Conservation (phyloP, 179 eudicot genomes). For the Pouteria campechiana region DNA sequence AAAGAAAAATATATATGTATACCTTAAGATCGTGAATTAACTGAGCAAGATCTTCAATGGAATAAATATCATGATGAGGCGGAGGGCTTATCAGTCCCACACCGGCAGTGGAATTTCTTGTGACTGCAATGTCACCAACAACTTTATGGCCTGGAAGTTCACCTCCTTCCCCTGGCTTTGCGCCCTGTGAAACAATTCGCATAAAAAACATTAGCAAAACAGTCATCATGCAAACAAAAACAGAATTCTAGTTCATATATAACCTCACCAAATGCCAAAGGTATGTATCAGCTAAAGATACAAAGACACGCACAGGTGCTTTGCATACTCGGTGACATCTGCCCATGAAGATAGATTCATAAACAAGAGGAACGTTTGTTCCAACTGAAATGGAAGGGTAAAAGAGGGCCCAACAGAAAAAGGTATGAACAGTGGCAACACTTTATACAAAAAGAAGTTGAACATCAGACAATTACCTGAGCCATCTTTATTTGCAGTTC, state of each 20-base stretch:
- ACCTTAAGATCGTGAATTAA: conserved; percentile 96
- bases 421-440: conserved; percentile 11
- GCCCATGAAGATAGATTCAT: conserved; percentile 58
- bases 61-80: conserved; percentile 97
- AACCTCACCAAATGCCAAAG: conserved; percentile 67
- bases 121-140: conserved; percentile 89
- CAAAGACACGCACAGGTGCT: conserved; percentile 68
- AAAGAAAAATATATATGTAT: not conserved
- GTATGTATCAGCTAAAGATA: conserved; percentile 57
- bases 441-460: not conserved
- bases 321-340: conserved; percentile 54
- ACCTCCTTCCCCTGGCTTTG: conserved; percentile 99
- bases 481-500: conserved; percentile 99
- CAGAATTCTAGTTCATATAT: conserved; percentile 17
- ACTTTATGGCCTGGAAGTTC: conserved; percentile 99
- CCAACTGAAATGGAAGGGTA: conserved; percentile 39
- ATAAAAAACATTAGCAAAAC: conserved; percentile 10
- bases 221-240: conserved; percentile 3
- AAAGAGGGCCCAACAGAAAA: conserved; percentile 21
- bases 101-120: conserved; percentile 96
- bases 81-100: conserved; percentile 99
- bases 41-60: conserved; percentile 98
- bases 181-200: conserved; percentile 47
- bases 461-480: conserved; percentile 46
- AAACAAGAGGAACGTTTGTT: conserved; percentile 57